Evolutionary conservation across 192 early-diverging fungal species (phyloP).

Genomic region (Dissophora ornata): DNA sequence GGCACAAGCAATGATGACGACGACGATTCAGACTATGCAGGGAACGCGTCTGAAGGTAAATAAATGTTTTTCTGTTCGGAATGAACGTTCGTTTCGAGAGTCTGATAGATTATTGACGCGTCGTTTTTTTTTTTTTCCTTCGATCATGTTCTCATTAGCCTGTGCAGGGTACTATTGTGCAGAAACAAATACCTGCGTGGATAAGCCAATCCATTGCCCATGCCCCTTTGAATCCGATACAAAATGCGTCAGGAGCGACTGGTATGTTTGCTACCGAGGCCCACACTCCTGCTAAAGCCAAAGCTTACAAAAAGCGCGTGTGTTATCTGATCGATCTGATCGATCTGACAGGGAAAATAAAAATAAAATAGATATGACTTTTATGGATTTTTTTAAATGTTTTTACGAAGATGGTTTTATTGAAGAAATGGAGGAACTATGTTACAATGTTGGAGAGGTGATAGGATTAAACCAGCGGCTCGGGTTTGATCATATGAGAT

Average conservation of each 20-base stretch:
- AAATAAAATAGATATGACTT: background rate
- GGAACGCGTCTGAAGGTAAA: background rate
- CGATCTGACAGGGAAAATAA: too few relatives aligned
- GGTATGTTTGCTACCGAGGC: conserved; percentile 43
- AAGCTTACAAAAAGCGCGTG: too few relatives aligned
- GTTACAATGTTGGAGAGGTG: too few relatives aligned
- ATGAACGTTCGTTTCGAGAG: too few relatives aligned
- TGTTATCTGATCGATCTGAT: too few relatives aligned
- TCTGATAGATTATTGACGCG: too few relatives aligned
- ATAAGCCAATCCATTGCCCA: conserved; percentile 31
- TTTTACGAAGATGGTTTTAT: too few relatives aligned
- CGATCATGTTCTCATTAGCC: conserved; percentile 5
- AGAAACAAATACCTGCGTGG: conserved; percentile 41
- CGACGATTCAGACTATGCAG: conserved; percentile 1
- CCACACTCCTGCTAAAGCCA: conserved; percentile 5
- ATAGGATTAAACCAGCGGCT: too few relatives aligned
- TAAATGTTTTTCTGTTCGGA: too few relatives aligned
- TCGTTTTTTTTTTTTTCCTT: background rate
- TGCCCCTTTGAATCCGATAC: conserved; percentile 30
- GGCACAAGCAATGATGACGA: conserved; percentile 5
- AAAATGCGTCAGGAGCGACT: conserved; percentile 34
- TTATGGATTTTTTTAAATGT: too few relatives aligned
- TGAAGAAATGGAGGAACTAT: too few relatives aligned
- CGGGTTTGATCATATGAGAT: too few relatives aligned
- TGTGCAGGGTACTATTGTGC: conserved; percentile 30